Percentiles rank a stretch among this genome's conserved stretches.
phyloP scores from a whole-genome alignment of 768 basidiomycete genomes.

The Tubosaeta brunneosetosa region DNA sequence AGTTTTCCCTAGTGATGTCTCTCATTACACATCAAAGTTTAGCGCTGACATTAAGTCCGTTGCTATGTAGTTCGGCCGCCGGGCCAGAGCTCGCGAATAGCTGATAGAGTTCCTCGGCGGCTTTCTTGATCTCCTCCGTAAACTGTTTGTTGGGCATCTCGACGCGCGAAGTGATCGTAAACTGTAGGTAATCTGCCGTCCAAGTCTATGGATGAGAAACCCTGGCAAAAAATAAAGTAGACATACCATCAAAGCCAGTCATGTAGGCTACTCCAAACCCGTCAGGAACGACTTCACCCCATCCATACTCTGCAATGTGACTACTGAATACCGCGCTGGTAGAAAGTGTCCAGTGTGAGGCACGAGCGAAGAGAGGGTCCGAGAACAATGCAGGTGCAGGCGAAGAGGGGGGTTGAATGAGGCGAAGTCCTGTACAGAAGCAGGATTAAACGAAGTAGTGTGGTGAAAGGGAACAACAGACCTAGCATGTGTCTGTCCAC shows the following conservation, averaged over 20 bases:
- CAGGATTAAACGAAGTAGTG: not conserved
- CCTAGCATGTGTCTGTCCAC: constrained; percentile 88
- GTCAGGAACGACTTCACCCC: constrained; percentile 94
- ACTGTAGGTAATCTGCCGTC: constrained; percentile 67
- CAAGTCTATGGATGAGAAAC: constrained; percentile 1
- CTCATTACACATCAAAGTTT: constrained; percentile 13
- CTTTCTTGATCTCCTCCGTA: constrained; percentile 58
- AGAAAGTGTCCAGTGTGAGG: constrained; percentile 82
- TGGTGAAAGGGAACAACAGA: constrained; percentile 27
- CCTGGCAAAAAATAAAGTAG: not conserved
- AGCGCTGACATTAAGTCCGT: not conserved
- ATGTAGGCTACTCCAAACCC: constrained; percentile 95
- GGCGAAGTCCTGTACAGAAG: constrained; percentile 56
- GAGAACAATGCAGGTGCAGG: constrained; percentile 63
- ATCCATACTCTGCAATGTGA: constrained; percentile 81
- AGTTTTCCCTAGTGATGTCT: not conserved
- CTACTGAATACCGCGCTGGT: constrained; percentile 88
- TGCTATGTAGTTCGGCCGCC: not conserved
- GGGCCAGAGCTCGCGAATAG: constrained; percentile 37
- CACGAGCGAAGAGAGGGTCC: constrained; percentile 69
- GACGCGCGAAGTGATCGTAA: constrained; percentile 80
- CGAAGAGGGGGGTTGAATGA: constrained; percentile 58
- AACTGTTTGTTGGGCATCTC: constrained; percentile 80
- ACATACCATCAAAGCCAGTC: constrained; percentile 78
- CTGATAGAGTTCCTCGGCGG: constrained; percentile 65